Evolutionary conservation across 352 stramenopile genomes (phyloP), one percentile per base, ranked within the genome.

Genomic region (Pythium monospermum): DNA sequence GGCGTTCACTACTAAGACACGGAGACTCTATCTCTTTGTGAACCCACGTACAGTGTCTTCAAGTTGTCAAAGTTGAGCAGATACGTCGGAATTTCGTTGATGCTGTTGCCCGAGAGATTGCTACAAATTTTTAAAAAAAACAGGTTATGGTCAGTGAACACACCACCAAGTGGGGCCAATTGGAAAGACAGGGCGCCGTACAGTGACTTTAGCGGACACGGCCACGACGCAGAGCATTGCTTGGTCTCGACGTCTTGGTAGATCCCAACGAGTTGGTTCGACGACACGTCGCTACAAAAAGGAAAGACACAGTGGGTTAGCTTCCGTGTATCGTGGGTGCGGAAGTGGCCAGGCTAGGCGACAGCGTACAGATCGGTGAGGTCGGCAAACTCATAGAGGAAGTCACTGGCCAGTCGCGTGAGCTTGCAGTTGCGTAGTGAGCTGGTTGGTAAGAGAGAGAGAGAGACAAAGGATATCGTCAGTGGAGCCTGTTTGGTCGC

Each of bases 221-320:
- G 21, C 4, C 35, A 18, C 13, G 56, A 72, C 19, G 36, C 36
- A 6, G 42, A n/a, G n/a, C n/a, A n/a, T n/a, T n/a, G n/a, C n/a
- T n/a, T 35, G 8, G 54, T 26, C n/a, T 62, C 48, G 23, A 40
- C 55, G 25, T 64, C 64, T 30, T 61, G 62, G 32, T 76, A 76
- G 5, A 67, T 32, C 6, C 54, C 41, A 6, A 33, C 38, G 21
- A 82, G 46, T n/a, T 66, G 56, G 44, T 77, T 78, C 12, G 41
- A 33, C 8, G 64, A 73, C 16, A 82, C 21, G 60, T 78, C 66
- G n/a, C 71, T 82, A 53, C 39, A 31, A 28, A 18, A 46, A 21
- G 10, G 36, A 11, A 31, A 49, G 13, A 26, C 27, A 49, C 6
- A 4, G 23, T 36, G 23, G 15, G 18, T 4, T n/a, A 7, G 6